Conservation (phyloP, 257 asterid species). For the Nicotiana obtusifolia region DNA sequence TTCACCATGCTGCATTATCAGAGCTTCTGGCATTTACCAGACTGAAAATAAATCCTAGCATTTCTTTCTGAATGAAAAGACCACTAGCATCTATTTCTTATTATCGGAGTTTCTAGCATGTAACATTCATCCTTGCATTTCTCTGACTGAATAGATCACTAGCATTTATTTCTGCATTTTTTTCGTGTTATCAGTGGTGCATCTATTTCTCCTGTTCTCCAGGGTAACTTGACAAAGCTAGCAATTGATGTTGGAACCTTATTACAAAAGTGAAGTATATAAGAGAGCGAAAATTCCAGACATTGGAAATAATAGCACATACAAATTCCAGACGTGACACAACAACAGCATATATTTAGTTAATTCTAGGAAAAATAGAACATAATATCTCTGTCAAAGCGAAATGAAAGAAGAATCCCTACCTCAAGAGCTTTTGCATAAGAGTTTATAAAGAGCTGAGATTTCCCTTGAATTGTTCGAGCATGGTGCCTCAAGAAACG, state of each 20-base stretch:
- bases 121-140: neutral
- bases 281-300: neutral
- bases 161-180: neutral
- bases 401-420: neutral
- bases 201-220: neutral
- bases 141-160: neutral
- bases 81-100: neutral
- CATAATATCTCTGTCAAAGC: neutral
- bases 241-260: neutral
- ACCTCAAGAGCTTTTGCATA: slow-evolving; percentile 95
- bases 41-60: neutral
- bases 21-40: neutral
- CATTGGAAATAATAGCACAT: neutral
- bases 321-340: neutral
- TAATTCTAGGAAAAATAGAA: neutral
- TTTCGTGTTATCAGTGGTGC: neutral
- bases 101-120: neutral
- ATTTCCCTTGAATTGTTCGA: slow-evolving; percentile 73
- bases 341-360: neutral
- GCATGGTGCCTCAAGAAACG: slow-evolving; percentile 86
- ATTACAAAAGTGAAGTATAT: neutral
- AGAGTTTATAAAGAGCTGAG: slow-evolving; percentile 81
- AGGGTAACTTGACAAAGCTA: neutral
- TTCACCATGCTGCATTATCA: neutral
- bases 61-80: neutral